Base-by-base conservation (phyloP, 169 alveolate species). In the Theileria parva region DNA sequence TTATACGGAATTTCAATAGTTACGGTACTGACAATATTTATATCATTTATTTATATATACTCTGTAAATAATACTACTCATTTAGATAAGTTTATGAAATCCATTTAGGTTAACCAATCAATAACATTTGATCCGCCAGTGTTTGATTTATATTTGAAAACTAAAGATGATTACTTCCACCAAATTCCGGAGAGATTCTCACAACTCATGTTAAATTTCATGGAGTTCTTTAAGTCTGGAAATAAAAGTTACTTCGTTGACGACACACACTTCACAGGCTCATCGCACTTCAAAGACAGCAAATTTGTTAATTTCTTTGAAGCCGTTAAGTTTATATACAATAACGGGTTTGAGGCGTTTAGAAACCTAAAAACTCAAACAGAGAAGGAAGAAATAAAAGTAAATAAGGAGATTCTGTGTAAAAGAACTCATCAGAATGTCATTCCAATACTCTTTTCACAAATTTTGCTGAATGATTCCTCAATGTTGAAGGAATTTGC, bases 101-200 rank as follows among this genome's bases (percentile, higher is more conserved):
- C 51, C 23, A 23, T 44, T 34, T 65, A 83, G 89, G 63, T 76
- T 0, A 72, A 83, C 21, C 85, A 61, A 0, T 12, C 34, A 0
- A n/a, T 70, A 74, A 39, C 64, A 1, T 59, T 71, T 59, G 89
- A 83, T 28, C 89, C 89, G 0, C 89, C 89, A 17, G 32, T 83
- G 19, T 32, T 83, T 28, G 78, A 61, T 28, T 61, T 83, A 5
- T 67, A 76, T 60, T 23, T 25, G 68, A 34, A 71, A 74, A 63
- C 78, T 34, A 21, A 74, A 50, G 39, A 72, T 67, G 65, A 28
- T 15, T 25, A 53, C 1, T 28, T 28, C 11, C 39, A 34, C 25
- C 21, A 19, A 11, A 50, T 61, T 13, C 80, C 87, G 2, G 73
- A 75, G 19, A 69, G 34, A 30, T 59, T 39, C 50, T 37, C 73